Base-by-base conservation (phyloP, 768 basidiomycete species). In the Lentinula detonsa region DNA sequence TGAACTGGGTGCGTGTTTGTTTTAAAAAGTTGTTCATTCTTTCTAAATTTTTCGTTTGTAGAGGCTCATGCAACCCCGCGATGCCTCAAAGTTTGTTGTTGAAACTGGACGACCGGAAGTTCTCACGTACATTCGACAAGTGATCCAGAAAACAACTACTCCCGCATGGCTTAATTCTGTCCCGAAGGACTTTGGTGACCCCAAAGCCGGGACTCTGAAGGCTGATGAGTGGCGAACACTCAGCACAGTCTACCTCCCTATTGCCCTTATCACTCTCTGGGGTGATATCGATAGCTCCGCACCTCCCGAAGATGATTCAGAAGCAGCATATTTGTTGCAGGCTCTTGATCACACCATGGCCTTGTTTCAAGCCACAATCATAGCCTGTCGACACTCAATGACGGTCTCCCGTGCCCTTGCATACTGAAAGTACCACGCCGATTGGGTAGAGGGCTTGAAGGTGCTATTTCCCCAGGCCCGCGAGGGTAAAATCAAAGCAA, bases 191-290 rank as follows among this genome's bases (percentile, higher is more conserved):
- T 74, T 66, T 55, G 68, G 73, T 9, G 66, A 69, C 5, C 54
- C 40, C 4, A 62, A 50, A 16, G 72, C 73, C 0, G 73, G 77
- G 4, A 70, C 64, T 0, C 62, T 78, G 40, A 78, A 78, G 49
- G 74, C 75, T 0, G 74, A 73, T 34, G 66, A 78, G 60, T 78
- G 76, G 75, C 61, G 67, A 6, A 63, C 65, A 0, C 45, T 75
- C 4, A 55, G 62, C 35, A 72, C 66, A 0, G 57, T 75, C 13
- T 73, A 73, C 54, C 63, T 78, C 3, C 75, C 75, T 1, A 64
- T 76, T 4, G 70, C 74, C 0, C 64, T 78, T 1, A 62, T 75
- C 9, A 69, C 67, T 13, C 43, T 74, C 1, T 77, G 75, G 71
- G 65, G 73, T 11, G 40, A 57, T 45, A 42, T 9, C 31, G 23